Conservation (phyloP, 345 rosid species). For the Citropsis articulata region DNA sequence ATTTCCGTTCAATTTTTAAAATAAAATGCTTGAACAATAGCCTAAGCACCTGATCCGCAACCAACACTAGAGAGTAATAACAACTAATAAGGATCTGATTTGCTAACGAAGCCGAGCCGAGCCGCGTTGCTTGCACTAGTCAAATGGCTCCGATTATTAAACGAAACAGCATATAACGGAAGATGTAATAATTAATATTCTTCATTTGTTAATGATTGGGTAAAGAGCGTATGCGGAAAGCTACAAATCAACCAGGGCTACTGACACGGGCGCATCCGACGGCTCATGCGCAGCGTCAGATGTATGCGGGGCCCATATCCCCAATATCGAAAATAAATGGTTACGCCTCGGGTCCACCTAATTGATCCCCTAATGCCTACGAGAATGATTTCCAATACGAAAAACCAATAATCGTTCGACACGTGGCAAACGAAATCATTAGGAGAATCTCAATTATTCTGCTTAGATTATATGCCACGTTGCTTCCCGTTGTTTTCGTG, state of each 20-base stretch:
- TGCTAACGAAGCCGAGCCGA: not conserved
- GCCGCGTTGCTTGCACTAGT: conserved; percentile 6
- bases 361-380: not conserved
- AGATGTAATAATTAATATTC: not conserved
- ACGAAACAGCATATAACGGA: not conserved
- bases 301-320: not conserved
- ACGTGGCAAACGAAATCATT: conserved; percentile 19
- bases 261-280: conserved; percentile 25
- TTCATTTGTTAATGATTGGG: conserved; percentile 15
- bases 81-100: not conserved
- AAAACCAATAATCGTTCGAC: conserved; percentile 4
- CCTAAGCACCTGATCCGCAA: too few relatives aligned
- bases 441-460: conserved; percentile 11
- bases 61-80: not conserved
- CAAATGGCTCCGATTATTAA: not conserved
- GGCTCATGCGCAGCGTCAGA: conserved; percentile 39
- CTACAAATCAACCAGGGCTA: conserved; percentile 19
- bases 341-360: conserved; percentile 13
- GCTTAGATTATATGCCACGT: conserved; percentile 23
- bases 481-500: conserved; percentile 19
- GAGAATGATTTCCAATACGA: conserved; percentile 11
- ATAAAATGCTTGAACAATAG: not conserved
- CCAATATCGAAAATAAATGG: too few relatives aligned
- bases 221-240: conserved; percentile 23
- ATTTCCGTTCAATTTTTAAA: not conserved